Evolutionary conservation across 306 rosid genomes (phyloP).

Genomic region (Senna tora): DNA sequence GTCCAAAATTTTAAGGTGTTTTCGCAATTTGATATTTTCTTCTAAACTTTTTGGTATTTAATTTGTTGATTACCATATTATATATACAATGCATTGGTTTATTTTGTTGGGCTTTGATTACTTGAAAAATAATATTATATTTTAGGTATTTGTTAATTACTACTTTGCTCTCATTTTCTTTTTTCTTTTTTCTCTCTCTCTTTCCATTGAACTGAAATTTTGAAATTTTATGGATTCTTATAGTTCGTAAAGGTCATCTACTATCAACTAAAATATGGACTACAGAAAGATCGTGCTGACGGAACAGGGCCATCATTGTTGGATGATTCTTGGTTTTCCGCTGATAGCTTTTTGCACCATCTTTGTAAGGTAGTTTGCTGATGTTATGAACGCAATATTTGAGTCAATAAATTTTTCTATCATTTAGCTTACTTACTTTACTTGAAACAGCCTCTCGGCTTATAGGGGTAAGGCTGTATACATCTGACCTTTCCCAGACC

Average conservation of each 20-base stretch:
- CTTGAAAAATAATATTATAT: constrained; percentile 10
- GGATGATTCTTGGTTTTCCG: constrained; percentile 79
- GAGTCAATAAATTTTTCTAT: constrained; percentile 19
- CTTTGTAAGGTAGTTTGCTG: constrained; percentile 67
- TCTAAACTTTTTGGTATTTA: constrained; percentile 4
- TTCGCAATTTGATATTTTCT: constrained; percentile 20
- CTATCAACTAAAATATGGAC: constrained; percentile 79
- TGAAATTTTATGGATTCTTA: constrained; percentile 31
- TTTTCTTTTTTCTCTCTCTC: background rate
- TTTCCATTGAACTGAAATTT: constrained; percentile 29
- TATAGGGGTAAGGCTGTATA: no score
- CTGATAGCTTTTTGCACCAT: constrained; percentile 69
- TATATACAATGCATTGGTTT: constrained; percentile 1
- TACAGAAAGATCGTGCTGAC: constrained; percentile 54
- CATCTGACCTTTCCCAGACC: no score
- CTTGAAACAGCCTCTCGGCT: no score
- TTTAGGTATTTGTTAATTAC: constrained; percentile 9
- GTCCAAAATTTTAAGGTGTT: constrained; percentile 22
- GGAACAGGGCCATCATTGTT: constrained; percentile 48
- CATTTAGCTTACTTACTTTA: no score
- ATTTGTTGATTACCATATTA: background rate
- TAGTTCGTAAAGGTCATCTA: constrained; percentile 79
- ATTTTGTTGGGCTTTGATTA: background rate
- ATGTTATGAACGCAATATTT: constrained; percentile 3
- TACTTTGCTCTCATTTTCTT: background rate